Evolutionary conservation across 176 grass and related monocot genomes (phyloP).

Genomic region (Lolium rigidum): DNA sequence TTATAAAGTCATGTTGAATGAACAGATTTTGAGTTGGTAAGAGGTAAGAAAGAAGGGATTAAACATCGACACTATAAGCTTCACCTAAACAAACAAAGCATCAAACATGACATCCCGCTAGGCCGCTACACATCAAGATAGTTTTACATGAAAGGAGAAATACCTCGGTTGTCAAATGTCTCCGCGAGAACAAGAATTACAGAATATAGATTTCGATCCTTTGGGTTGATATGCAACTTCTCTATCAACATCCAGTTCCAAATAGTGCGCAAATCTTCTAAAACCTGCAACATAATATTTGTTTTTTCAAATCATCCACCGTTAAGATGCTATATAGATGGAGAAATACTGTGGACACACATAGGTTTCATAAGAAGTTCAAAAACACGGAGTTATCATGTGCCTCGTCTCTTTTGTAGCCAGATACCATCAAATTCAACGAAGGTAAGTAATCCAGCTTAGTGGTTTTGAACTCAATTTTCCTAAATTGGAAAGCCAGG

Average conservation of each 20-base stretch:
- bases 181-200: slow-evolving; percentile 89
- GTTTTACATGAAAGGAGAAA: slow-evolving; percentile 43
- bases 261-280: slow-evolving; percentile 86
- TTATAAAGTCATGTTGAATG: slow-evolving; percentile 2
- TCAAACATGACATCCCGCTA: not conserved
- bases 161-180: slow-evolving; percentile 96
- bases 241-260: slow-evolving; percentile 92
- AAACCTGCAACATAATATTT: slow-evolving; percentile 60
- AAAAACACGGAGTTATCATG: not conserved
- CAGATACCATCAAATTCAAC: slow-evolving; percentile 11
- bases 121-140: not conserved
- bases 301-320: not conserved
- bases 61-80: not conserved
- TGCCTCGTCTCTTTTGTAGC: not conserved
- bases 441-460: not conserved
- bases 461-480: not conserved
- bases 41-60: not conserved
- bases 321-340: slow-evolving; percentile 4
- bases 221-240: slow-evolving; percentile 82
- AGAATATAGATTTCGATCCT: slow-evolving; percentile 79
- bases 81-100: not conserved
- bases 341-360: not conserved
- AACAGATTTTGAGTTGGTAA: slow-evolving; percentile 6
- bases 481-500: not conserved
- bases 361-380: slow-evolving; percentile 15